These are phyloP conservation scores for Atkinsonella hypoxylon DNA, from an alignment of 2,329 filamentous ascomycete species.

Conservation along the genomic window DNA sequence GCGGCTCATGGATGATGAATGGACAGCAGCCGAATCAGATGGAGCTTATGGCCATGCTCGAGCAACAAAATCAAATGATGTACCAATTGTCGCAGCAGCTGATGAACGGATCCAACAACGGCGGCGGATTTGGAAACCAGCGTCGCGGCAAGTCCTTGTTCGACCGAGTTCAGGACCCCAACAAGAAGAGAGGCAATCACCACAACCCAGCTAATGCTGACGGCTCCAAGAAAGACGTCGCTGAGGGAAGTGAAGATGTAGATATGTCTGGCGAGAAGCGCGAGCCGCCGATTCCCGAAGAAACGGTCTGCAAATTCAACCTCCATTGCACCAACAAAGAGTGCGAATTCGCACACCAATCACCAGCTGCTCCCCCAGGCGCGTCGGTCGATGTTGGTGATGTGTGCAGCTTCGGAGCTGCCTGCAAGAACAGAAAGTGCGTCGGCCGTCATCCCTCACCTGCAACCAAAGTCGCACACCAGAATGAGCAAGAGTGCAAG, in stretches of 20 bases:
- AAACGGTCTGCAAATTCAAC: constrained; percentile 81
- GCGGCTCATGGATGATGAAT: constrained; percentile 36
- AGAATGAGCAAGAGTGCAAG: constrained; percentile 76
- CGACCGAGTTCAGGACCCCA: constrained; percentile 53
- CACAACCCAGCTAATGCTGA: constrained; percentile 26
- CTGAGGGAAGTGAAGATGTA: constrained; percentile 43
- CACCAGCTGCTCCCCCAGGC: constrained; percentile 72
- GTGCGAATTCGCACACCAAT: constrained; percentile 90
- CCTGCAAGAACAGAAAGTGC: constrained; percentile 95
- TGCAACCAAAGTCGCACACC: constrained; percentile 64
- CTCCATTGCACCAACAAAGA: constrained; percentile 76
- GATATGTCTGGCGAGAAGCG: constrained; percentile 46
- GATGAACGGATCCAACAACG: constrained; percentile 37
- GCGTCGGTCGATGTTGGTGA: constrained; percentile 68
- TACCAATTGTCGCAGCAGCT: constrained; percentile 56
- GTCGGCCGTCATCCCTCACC: constrained; percentile 86
- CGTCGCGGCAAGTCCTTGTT: constrained; percentile 52
- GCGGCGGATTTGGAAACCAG: constrained; percentile 17
- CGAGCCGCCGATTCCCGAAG: constrained; percentile 45
- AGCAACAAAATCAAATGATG: constrained; percentile 83
- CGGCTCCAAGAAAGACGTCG: constrained; percentile 20
- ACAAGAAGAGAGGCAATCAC: constrained; percentile 28
- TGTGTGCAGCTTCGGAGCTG: constrained; percentile 71
- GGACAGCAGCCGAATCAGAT: constrained; percentile 36
- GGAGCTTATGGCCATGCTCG: constrained; percentile 62